phyloP scores from a whole-genome alignment of 2,329 filamentous ascomycete genomes.

The Phoma sp. region DNA sequence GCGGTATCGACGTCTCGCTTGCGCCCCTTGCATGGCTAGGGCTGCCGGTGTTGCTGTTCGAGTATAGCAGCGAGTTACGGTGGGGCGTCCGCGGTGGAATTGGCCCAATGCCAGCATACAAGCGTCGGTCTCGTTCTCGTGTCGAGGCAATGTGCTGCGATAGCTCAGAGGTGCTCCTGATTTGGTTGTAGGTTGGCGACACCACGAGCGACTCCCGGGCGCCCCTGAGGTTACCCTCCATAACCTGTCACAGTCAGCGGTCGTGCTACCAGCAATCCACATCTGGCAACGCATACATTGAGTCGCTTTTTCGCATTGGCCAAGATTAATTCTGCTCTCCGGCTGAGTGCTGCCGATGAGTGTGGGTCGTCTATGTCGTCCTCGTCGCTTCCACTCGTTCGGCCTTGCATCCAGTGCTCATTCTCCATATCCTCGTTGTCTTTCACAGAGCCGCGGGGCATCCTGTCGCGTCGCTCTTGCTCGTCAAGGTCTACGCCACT shows the following conservation, averaged over 20 bases:
- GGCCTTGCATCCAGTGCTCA: conserved; percentile 44
- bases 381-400: conserved; percentile 48
- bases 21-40: conserved; percentile 47
- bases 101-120: conserved; percentile 46
- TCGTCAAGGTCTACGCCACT: conserved; percentile 44
- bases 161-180: conserved; percentile 38
- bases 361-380: conserved; percentile 63
- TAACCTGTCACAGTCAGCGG: conserved; percentile 65
- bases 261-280: conserved; percentile 4
- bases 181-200: conserved; percentile 57
- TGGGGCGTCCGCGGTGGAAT: conserved; percentile 41
- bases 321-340: conserved; percentile 85
- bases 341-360: conserved; percentile 65
- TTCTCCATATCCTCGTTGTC: conserved; percentile 47
- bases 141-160: conserved; percentile 42
- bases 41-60: conserved; percentile 26
- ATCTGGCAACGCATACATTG: conserved; percentile 65
- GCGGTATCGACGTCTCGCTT: conserved; percentile 51
- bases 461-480: conserved; percentile 38
- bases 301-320: conserved; percentile 90
- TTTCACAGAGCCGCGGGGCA: conserved; percentile 39
- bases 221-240: conserved; percentile 88
- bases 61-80: conserved; percentile 41
- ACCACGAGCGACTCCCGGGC: conserved; percentile 72
- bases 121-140: conserved; percentile 43